Evolutionary conservation across 495 filamentous ascomycete genomes (phyloP).

Genomic region (Penicillium psychrofluorescens): DNA sequence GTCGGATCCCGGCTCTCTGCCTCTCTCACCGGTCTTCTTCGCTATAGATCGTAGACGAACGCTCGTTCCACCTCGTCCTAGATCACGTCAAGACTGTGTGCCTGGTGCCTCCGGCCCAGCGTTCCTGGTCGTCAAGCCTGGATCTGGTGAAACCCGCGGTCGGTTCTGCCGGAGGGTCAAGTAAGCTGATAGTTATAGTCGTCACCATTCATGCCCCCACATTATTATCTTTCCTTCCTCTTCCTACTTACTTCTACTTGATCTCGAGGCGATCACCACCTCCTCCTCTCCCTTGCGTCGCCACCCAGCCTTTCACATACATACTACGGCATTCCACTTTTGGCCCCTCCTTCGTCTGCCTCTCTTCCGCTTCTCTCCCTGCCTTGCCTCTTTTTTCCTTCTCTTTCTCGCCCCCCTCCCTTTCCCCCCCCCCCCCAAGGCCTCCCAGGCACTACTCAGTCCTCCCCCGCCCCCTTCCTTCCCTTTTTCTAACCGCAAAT

Average conservation of each 20-base stretch:
- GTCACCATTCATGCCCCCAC: too few relatives aligned
- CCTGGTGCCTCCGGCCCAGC: conserved; percentile 5
- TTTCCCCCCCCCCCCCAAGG: too few relatives aligned
- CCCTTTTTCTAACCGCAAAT: not conserved
- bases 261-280: too few relatives aligned
- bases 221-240: too few relatives aligned
- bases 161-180: conserved; percentile 18
- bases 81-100: too few relatives aligned
- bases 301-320: conserved; percentile 6
- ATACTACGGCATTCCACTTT: not conserved
- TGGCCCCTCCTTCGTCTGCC: not conserved
- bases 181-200: too few relatives aligned
- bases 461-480: not conserved
- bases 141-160: conserved; percentile 23
- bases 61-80: too few relatives aligned
- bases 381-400: conserved; percentile 3
- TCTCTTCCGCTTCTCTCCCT: not conserved
- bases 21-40: too few relatives aligned
- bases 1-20: too few relatives aligned
- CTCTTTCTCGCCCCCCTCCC: conserved; percentile 13
- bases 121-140: conserved; percentile 6
- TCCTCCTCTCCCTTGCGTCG: conserved; percentile 12
- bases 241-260: too few relatives aligned
- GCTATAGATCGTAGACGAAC: too few relatives aligned
- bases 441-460: conserved; percentile 11